Conservation (phyloP, 139 green algal species). For the Asterochloris sp. region DNA sequence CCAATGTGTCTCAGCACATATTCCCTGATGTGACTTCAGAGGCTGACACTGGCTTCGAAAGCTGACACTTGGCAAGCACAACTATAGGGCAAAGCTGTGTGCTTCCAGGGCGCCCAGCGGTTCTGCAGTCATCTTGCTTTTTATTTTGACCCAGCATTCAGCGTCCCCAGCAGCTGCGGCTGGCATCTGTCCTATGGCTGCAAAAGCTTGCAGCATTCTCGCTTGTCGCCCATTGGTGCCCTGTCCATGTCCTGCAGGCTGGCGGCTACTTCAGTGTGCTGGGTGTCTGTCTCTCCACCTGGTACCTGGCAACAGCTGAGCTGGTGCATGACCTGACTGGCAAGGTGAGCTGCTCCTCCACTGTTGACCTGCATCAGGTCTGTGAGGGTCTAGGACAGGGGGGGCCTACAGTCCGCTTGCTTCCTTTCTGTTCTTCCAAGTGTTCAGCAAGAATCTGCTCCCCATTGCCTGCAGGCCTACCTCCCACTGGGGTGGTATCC, state of each 20-base stretch:
- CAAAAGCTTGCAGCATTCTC: too few species aligned
- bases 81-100: neutral
- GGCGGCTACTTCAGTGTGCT: slow-evolving; percentile 12
- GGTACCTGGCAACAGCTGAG: slow-evolving; percentile 8
- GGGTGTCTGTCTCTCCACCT: slow-evolving; percentile 4
- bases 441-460: too few species aligned
- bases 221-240: too few species aligned
- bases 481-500: too few species aligned
- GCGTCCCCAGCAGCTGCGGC: neutral
- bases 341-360: neutral
- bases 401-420: too few species aligned
- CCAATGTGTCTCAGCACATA: neutral
- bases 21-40: neutral
- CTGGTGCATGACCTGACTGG: slow-evolving; percentile 9
- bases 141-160: neutral
- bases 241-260: neutral
- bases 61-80: too few species aligned
- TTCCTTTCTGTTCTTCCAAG: too few species aligned
- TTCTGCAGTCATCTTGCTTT: neutral
- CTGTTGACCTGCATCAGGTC: too few species aligned
- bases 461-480: too few species aligned
- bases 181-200: neutral
- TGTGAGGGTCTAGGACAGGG: too few species aligned
- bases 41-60: too few species aligned
- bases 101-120: neutral